Conservation (phyloP, 345 rosid species). For the Viola odorata region DNA sequence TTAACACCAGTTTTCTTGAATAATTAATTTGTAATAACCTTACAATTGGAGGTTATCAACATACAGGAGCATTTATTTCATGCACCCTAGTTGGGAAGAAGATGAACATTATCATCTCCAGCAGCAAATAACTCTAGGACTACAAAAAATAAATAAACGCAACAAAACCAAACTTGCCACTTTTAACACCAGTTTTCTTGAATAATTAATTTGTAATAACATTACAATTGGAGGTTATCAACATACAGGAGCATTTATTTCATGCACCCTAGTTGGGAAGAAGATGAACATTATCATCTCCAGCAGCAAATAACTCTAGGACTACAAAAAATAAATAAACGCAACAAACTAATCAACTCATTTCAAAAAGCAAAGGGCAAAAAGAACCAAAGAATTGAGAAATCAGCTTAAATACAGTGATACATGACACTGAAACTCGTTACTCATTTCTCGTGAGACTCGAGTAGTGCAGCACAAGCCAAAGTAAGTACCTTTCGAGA, state of each 20-base stretch:
- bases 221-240: no score
- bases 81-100: neutral
- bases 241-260: neutral
- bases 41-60: no score
- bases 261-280: neutral
- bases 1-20: no score
- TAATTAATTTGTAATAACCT: no score
- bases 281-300: neutral
- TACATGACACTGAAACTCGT: neutral
- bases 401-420: neutral
- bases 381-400: conserved; percentile 1
- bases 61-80: neutral
- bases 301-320: neutral
- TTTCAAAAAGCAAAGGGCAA: neutral
- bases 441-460: neutral
- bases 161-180: no score
- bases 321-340: neutral
- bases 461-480: neutral
- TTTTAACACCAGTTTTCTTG: no score
- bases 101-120: neutral
- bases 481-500: conserved; percentile 11
- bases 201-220: no score
- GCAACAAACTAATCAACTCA: neutral
- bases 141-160: no score
- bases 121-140: neutral